Evolutionary conservation across 2,329 filamentous ascomycete genomes (phyloP).

Genomic region (Pestalotiopsis sp.): DNA sequence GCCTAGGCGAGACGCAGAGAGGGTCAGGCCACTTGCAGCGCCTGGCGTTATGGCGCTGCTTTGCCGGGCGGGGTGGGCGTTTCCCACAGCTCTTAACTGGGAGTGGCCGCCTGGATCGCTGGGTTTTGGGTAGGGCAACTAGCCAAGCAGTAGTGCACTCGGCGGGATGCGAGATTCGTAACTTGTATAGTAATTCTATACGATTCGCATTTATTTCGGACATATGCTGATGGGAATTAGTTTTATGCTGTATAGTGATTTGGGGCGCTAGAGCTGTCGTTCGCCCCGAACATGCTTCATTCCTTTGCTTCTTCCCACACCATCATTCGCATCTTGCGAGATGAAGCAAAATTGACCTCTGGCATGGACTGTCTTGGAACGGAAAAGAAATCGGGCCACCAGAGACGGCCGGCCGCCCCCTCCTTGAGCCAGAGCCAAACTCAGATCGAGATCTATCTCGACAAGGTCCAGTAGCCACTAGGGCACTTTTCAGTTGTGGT

Average conservation of each 20-base stretch:
- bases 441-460: not conserved
- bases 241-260: not conserved
- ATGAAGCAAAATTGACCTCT: not conserved
- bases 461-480: not conserved
- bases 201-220: not conserved
- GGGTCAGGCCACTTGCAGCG: not conserved
- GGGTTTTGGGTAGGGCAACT: not conserved
- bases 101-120: too few species aligned
- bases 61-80: too few species aligned
- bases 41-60: not conserved
- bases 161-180: not conserved
- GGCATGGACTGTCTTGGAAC: constrained; percentile 5
- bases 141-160: not conserved
- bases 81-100: too few species aligned
- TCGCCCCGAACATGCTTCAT: not conserved
- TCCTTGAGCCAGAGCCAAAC: not conserved
- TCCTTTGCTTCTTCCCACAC: not conserved
- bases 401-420: not conserved
- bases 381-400: not conserved
- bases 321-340: not conserved
- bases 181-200: not conserved
- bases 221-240: not conserved
- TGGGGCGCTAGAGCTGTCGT: not conserved
- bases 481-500: not conserved
- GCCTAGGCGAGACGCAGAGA: not conserved